These are phyloP conservation scores for Brettanomyces sp. DNA, from an alignment of 805 yeast genomes.

Conservation along the genomic window DNA sequence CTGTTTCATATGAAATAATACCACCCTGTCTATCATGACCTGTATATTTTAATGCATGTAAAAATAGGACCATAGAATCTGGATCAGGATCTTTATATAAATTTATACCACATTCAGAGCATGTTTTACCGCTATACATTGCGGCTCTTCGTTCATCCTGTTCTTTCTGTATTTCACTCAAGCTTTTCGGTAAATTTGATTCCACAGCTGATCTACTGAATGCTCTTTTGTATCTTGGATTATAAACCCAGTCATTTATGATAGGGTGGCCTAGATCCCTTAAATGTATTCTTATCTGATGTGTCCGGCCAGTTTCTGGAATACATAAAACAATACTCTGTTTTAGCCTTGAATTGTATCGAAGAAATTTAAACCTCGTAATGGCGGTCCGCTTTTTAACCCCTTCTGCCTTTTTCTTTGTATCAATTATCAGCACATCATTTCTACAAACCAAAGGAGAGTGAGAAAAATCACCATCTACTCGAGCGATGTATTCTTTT, in stretches of 20 bases:
- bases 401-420: constrained; percentile 21
- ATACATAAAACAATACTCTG: constrained; percentile 38
- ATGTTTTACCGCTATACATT: constrained; percentile 11
- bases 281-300: constrained; percentile 49
- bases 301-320: constrained; percentile 47
- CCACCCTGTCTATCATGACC: constrained; percentile 19
- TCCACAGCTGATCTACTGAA: neutral
- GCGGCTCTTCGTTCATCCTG: constrained; percentile 3
- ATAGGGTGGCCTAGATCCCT: constrained; percentile 34
- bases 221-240: neutral
- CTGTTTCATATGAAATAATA: constrained; percentile 29
- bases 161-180: neutral
- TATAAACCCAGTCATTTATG: constrained; percentile 27
- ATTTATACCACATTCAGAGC: constrained; percentile 27
- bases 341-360: constrained; percentile 19
- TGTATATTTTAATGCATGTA: constrained; percentile 38
- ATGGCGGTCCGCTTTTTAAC: constrained; percentile 12
- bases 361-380: constrained; percentile 17
- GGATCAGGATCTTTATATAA: constrained; percentile 24
- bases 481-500: constrained; percentile 40
- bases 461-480: constrained; percentile 31
- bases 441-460: constrained; percentile 23
- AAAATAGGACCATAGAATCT: constrained; percentile 29
- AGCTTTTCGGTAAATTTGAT: neutral
- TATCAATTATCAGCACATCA: constrained; percentile 27